Base-by-base conservation (phyloP, 805 yeast species). In the Hanseniaspora guilliermondii region DNA sequence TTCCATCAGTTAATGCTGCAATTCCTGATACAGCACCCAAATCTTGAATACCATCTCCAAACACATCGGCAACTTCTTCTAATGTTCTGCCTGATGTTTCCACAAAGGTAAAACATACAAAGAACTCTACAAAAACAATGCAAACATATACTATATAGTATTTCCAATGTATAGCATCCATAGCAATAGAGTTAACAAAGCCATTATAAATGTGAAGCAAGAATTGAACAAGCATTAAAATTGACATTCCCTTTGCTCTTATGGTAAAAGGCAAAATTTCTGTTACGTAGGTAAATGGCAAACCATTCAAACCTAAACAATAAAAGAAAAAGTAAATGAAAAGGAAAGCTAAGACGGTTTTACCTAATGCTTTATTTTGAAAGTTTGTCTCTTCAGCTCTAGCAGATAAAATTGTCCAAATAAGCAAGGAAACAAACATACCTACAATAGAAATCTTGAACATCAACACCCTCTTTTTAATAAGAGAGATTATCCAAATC, bases 331-430 rank as follows among this genome's bases (percentile, higher is more conserved):
- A 68, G 70, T 67, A 74, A 36, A 76, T 60, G 70, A 75, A 76
- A 47, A 77, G 73, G 75, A 76, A 73, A 6, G 76, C 76, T 60
- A 71, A 68, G 25, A 74, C 77, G 55, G 77, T 80, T 54, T 67
- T 66, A 44, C 73, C 75, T 27, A 70, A 62, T 2, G 64, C 25
- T 57, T 72, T 73, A 52, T 75, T 68, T 55, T 67, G 62, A 58
- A 71, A 73, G 58, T 70, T 56, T 45, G 70, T 64, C 59, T 74
- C 62, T 58, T 70, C 73, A 62, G 72, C 73, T 40, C 70, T 59
- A 1, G 79, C 79, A n/a, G 80, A 75, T 24, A 73, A 62, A 6
- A 65, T 59, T 0, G 79, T 76, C 73, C 76, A 73, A 46, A 73
- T 66, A n/a, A 70, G 62, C 60, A 65, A 73, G 42, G 68, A 59